Evolutionary conservation across 2,329 filamentous ascomycete species (phyloP), one percentile per base, ranked within the genome.

Genomic region (Pyrenophora graminea): DNA sequence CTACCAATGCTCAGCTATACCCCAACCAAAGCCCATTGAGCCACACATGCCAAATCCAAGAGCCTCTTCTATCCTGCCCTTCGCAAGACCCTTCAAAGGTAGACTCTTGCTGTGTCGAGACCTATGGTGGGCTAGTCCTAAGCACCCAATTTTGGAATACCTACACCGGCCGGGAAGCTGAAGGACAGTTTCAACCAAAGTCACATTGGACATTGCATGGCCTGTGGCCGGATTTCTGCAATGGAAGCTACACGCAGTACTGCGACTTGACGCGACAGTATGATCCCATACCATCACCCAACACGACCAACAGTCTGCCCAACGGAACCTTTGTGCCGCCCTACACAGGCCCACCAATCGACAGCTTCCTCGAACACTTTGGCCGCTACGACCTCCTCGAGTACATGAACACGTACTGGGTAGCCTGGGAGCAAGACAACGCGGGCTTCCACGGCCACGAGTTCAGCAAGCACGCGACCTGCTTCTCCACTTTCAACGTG

Each of bases 331-430:
- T 50, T 2, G 83, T 88, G 0, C 79, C 79, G 0, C 71, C 83
- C 0, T 88, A 85, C 71, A 83, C 67, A 1, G 85, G 85, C 2
- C 75, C 80, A 8, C 75, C 77, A 45, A 82, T 88, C 56, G 79
- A 77, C 53, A 81, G 79, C 9, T 87, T 85, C 74, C 75, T 88
- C 48, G 75, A 77, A 61, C 74, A 79, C 0, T 82, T 86, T 59
- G 82, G 81, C 50, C 81, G 80, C 58, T 77, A 76, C 55, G 84
- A 87, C 63, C 75, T 88, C 2, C 77, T 88, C 2, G 79, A 76
- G 2, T 88, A 80, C 74, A 88, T 88, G 85, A 82, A 85, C 65
- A 84, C 79, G 63, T 80, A 79, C 78, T 88, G 85, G 86, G 78
- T 86, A 58, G 79, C 79, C 40, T 82, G 83, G 58, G 74, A 74